phyloP scores from a whole-genome alignment of 805 yeast genomes.

The Starmerella riodocensis region DNA sequence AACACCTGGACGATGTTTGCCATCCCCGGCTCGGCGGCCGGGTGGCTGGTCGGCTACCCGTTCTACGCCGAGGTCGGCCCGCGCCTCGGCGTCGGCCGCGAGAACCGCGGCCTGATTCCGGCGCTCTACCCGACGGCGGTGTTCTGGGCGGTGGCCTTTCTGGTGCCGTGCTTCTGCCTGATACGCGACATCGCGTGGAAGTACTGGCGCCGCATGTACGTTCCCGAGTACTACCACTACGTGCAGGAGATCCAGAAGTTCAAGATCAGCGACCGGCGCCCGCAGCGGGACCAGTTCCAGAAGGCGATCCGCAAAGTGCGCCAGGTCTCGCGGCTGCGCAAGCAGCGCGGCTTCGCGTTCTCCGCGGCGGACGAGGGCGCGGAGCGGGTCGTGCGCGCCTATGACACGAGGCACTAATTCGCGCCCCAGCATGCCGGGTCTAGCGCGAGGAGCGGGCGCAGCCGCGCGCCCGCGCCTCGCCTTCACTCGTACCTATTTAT shows the following conservation, averaged over 20 bases:
- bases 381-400: constrained; percentile 78
- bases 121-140: constrained; percentile 63
- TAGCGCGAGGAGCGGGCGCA: no score
- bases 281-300: constrained; percentile 94
- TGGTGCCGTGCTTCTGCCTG: constrained; percentile 65
- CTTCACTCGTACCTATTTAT: no score
- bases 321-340: constrained; percentile 95
- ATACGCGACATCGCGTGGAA: constrained; percentile 88
- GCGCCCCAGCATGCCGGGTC: no score
- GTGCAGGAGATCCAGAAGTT: constrained; percentile 95
- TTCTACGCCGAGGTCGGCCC: constrained; percentile 80
- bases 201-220: constrained; percentile 80
- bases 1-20: constrained; percentile 84
- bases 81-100: constrained; percentile 61
- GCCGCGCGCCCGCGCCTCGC: no score
- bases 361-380: constrained; percentile 94
- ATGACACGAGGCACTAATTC: constrained; percentile 37
- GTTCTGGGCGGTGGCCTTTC: constrained; percentile 72
- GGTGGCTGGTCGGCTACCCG: constrained; percentile 84
- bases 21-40: constrained; percentile 79
- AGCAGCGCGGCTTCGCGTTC: constrained; percentile 96
- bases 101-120: constrained; percentile 65
- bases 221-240: constrained; percentile 83
- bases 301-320: constrained; percentile 93
- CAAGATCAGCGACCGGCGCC: constrained; percentile 83